A percentile compares a stretch with the other conserved stretches of the same genome.
Evolutionary conservation across 129 eudicot species (phyloP).

Genomic region (Gnaphalium uliginosum): DNA sequence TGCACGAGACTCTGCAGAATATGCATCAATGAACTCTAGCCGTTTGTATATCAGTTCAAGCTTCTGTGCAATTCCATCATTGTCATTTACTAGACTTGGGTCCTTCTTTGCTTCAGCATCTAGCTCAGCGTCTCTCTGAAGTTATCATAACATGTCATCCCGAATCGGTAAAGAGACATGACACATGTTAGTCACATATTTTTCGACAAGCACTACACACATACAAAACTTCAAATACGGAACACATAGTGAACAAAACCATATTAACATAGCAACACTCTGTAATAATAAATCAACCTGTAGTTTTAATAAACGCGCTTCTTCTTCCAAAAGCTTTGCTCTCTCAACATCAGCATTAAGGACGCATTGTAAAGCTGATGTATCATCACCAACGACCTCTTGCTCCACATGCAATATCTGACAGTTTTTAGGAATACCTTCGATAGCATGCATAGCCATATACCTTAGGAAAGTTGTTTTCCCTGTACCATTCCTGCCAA

Average conservation of each 20-base stretch:
- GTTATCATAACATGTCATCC: constrained; percentile 6
- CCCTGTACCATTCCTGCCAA: constrained; percentile 98
- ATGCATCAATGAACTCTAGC: constrained; percentile 91
- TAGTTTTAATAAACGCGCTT: constrained; percentile 59
- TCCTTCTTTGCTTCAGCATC: constrained; percentile 59
- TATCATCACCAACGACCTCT: constrained; percentile 94
- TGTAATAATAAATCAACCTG: constrained; percentile 50
- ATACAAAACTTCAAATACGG: background rate
- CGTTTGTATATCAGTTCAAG: constrained; percentile 90
- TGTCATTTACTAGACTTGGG: constrained; percentile 46
- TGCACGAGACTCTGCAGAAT: constrained; percentile 97
- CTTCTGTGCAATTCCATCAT: constrained; percentile 57
- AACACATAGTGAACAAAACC: background rate
- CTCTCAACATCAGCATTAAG: constrained; percentile 90
- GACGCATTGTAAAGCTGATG: constrained; percentile 86
- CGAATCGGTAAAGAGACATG: background rate
- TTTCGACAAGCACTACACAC: background rate
- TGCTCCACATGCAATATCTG: constrained; percentile 98
- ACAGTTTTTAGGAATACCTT: constrained; percentile 93
- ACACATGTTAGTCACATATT: background rate
- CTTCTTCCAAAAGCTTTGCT: constrained; percentile 82
- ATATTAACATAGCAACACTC: background rate
- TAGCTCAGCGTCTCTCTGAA: constrained; percentile 59
- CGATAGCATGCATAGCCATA: constrained; percentile 97
- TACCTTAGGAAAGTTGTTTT: constrained; percentile 95